Conservation (phyloP, 257 asterid species). For the Lithospermum erythrorhizon region DNA sequence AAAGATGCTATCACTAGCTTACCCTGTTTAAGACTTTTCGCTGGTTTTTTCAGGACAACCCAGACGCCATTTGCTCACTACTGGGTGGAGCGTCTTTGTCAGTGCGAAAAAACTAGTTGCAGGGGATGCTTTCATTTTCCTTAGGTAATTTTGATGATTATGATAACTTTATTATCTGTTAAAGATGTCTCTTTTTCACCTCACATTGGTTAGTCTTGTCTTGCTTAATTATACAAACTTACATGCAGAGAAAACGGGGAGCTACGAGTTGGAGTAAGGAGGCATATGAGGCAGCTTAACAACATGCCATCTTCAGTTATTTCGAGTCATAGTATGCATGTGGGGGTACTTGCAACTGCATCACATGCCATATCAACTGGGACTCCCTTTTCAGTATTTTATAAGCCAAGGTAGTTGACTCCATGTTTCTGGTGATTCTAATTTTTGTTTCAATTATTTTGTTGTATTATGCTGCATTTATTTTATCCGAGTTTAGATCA, state of each 20-base stretch:
- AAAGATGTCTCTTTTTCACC: too few species aligned
- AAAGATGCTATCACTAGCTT: not conserved
- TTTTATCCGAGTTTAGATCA: too few species aligned
- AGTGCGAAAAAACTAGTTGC: not conserved
- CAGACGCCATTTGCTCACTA: not conserved
- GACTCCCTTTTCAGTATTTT: conserved; percentile 33
- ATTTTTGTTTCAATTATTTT: too few species aligned
- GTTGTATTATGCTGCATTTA: too few species aligned
- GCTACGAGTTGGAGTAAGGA: conserved; percentile 40
- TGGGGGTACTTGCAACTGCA: conserved; percentile 53
- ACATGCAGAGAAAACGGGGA: conserved; percentile 26
- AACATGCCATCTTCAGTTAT: conserved; percentile 42
- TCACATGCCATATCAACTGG: conserved; percentile 41
- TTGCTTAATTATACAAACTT: too few species aligned
- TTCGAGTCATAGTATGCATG: conserved; percentile 55
- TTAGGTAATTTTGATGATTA: not conserved
- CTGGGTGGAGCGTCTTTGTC: not conserved
- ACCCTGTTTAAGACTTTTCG: not conserved
- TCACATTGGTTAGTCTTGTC: too few species aligned
- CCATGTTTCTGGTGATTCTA: too few species aligned
- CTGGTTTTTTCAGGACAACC: not conserved
- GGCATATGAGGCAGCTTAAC: too few species aligned
- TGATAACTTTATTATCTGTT: too few species aligned
- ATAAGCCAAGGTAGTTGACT: conserved; percentile 34
- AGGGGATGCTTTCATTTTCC: not conserved